phyloP scores from a whole-genome alignment of 2,329 filamentous ascomycete species.

The Aspergillus sp. region DNA sequence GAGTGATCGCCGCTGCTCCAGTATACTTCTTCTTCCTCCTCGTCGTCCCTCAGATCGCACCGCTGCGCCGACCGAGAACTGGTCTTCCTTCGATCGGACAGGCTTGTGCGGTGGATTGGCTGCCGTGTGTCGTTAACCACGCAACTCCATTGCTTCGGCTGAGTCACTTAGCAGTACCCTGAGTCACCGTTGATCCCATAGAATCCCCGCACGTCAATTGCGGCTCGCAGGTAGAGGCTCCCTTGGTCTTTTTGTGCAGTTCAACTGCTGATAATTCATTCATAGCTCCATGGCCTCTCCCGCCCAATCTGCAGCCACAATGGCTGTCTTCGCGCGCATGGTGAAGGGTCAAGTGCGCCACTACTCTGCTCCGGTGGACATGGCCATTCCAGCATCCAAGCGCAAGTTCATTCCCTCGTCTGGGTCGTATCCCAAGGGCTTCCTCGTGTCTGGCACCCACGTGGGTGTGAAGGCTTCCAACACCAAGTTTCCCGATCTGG shows the following conservation, averaged over 20 bases:
- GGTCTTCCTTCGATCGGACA: neutral
- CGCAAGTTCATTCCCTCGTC: slow-evolving; percentile 82
- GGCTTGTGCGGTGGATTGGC: neutral
- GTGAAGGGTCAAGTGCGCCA: slow-evolving; percentile 38
- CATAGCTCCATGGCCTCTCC: slow-evolving; percentile 22
- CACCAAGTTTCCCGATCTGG: slow-evolving; percentile 85
- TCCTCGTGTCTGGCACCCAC: slow-evolving; percentile 79
- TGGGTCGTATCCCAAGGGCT: slow-evolving; percentile 87
- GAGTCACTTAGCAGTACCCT: slow-evolving; percentile 4
- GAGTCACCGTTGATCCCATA: neutral
- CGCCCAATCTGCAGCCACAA: slow-evolving; percentile 26
- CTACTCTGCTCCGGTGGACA: slow-evolving; percentile 47
- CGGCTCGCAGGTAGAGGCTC: neutral
- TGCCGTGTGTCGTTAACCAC: neutral
- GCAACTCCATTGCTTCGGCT: neutral
- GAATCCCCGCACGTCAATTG: neutral
- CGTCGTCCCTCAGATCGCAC: slow-evolving; percentile 1
- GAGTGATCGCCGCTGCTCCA: slow-evolving; percentile 6
- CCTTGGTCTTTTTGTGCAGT: neutral
- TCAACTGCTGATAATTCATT: neutral
- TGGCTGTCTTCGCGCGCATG: slow-evolving; percentile 35
- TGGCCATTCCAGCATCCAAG: slow-evolving; percentile 70
- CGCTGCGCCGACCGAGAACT: neutral
- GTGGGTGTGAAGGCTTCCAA: slow-evolving; percentile 94
- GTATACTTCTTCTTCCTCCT: slow-evolving; percentile 4